Conservation (phyloP, 75 land plant genomes). For the Pinus taeda region DNA sequence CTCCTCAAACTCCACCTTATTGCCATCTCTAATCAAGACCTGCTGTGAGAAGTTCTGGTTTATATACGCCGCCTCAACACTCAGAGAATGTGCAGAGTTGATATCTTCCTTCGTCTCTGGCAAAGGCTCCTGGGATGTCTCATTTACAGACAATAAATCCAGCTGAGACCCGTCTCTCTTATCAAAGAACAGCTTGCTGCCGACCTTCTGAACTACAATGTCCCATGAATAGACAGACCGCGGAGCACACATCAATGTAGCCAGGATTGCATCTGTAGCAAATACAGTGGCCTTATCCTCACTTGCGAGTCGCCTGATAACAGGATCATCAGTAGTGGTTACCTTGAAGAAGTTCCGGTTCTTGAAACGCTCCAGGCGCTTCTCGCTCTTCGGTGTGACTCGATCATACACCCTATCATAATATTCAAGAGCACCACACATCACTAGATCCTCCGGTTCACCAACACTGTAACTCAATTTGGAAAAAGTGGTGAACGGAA, state of each 20-base stretch:
- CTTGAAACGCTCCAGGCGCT: conserved; percentile 84
- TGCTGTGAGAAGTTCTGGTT: conserved; percentile 99
- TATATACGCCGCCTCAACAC: conserved; percentile 91
- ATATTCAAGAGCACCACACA: conserved; percentile 84
- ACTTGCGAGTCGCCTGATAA: conserved; percentile 81
- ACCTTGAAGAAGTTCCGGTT: conserved; percentile 90
- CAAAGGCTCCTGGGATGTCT: conserved; percentile 82
- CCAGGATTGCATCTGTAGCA: conserved; percentile 90
- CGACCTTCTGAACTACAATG: conserved; percentile 90
- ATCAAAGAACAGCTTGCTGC: conserved; percentile 96
- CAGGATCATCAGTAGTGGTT: conserved; percentile 96
- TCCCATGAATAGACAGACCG: conserved; percentile 96
- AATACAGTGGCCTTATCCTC: conserved; percentile 74
- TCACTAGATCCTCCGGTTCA: conserved; percentile 75
- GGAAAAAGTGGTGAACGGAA: conserved; percentile 87
- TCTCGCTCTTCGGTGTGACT: conserved; percentile 86
- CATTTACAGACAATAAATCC: conserved; percentile 85
- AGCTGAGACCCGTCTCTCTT: conserved; percentile 92
- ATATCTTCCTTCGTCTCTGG: conserved; percentile 97
- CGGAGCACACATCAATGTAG: conserved; percentile 93
- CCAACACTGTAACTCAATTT: conserved; percentile 77
- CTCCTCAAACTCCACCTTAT: conserved; percentile 86
- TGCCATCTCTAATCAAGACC: conserved; percentile 74
- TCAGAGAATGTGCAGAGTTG: conserved; percentile 80
- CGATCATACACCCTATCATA: conserved; percentile 86